phyloP scores from a whole-genome alignment of 495 filamentous ascomycete species.

The Emericellopsis terricola region DNA sequence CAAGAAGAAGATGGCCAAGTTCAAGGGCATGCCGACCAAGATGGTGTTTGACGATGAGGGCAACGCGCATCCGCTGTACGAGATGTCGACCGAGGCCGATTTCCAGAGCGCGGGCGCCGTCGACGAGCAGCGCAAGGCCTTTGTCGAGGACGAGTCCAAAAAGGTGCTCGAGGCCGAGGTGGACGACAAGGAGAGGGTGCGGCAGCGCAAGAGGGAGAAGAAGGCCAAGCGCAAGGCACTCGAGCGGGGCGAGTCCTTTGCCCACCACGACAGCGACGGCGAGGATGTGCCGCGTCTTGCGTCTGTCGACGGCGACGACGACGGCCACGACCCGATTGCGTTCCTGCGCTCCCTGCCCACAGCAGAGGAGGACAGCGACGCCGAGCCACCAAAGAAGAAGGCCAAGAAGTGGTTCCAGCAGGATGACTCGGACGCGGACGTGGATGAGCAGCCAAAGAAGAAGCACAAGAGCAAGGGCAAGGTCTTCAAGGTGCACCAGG shows the following conservation, averaged over 20 bases:
- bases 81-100: conserved; percentile 63
- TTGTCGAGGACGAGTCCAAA: conserved; percentile 53
- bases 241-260: conserved; percentile 45
- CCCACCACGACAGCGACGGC: too few species aligned
- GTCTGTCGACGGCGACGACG: conserved; percentile 11
- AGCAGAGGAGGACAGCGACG: conserved; percentile 15
- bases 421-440: conserved; percentile 25
- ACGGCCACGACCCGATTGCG: conserved; percentile 28
- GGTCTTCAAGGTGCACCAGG: conserved; percentile 35
- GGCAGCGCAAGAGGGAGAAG: conserved; percentile 70
- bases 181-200: conserved; percentile 61
- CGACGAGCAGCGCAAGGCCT: conserved; percentile 53
- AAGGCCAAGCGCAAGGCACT: conserved; percentile 67
- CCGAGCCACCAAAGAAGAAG: conserved; percentile 21
- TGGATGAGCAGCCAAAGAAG: conserved; percentile 10
- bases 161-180: conserved; percentile 63
- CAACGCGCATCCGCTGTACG: conserved; percentile 63
- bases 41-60: conserved; percentile 89
- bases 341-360: conserved; percentile 30
- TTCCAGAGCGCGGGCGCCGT: conserved; percentile 60
- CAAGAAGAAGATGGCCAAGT: conserved; percentile 83
- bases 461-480: conserved; percentile 26
- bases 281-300: too few species aligned
- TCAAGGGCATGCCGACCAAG: conserved; percentile 67
- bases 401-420: conserved; percentile 30